A percentile compares a stretch with the other conserved stretches of the same genome.
These are phyloP conservation scores for Scedosporium dehoogii DNA, from an alignment of 2,329 filamentous ascomycete species.

Conservation along the genomic window DNA sequence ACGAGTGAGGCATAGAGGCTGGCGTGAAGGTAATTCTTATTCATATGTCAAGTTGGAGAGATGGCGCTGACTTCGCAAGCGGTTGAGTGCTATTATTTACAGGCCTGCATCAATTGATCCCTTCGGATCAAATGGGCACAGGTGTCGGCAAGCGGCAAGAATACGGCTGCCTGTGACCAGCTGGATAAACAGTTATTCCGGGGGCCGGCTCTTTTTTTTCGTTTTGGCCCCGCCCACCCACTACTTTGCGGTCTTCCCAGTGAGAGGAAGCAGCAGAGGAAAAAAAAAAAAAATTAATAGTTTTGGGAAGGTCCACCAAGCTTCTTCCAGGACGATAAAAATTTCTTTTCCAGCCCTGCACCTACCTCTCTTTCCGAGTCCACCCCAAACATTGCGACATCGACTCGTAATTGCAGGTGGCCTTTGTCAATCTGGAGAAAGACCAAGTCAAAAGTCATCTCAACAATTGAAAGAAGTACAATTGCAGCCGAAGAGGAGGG, in stretches of 20 bases:
- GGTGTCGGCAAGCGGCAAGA: not conserved
- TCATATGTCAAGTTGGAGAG: not conserved
- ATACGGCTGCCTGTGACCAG: not conserved
- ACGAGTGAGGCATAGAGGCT: not conserved
- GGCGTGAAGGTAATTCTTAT: not conserved
- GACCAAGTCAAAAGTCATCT: not conserved
- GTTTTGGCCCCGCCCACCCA: slow-evolving; percentile 4
- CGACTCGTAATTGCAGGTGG: not conserved
- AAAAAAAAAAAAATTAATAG: slow-evolving; percentile 1
- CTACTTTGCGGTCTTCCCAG: not conserved
- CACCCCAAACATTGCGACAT: not conserved
- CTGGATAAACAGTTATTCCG: not conserved
- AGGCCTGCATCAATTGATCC: not conserved
- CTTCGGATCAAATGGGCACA: not conserved
- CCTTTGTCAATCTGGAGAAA: not conserved
- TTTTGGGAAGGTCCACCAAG: slow-evolving; percentile 5
- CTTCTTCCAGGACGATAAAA: not conserved
- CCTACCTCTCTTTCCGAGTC: not conserved
- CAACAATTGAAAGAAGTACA: not conserved
- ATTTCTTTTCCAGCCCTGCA: slow-evolving; percentile 5
- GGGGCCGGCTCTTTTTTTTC: not conserved
- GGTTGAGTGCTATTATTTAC: not conserved
- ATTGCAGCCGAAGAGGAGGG: slow-evolving; percentile 1
- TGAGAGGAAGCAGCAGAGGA: not conserved
- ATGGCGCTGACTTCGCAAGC: not conserved